These are phyloP conservation scores for Hippophae gyantsensis DNA, from an alignment of 306 rosid genomes.

Conservation along the genomic window DNA sequence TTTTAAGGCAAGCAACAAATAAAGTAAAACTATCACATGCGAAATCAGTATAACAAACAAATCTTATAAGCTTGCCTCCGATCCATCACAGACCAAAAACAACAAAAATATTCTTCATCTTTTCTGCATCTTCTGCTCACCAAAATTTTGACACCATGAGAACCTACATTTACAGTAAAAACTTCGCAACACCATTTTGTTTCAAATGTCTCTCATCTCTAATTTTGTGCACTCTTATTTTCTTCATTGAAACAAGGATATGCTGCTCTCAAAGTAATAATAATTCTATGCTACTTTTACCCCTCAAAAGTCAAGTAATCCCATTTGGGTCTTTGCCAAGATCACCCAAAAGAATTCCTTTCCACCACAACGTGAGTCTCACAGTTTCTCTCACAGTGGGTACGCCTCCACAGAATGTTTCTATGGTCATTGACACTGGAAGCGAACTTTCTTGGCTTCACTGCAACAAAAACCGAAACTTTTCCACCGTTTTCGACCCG, in stretches of 20 bases:
- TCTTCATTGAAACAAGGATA: not conserved
- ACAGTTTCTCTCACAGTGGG: slow-evolving; percentile 60
- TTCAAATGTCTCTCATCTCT: slow-evolving; percentile 18
- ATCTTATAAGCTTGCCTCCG: no score
- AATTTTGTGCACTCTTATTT: slow-evolving; percentile 13
- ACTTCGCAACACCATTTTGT: not conserved
- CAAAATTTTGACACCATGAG: no score
- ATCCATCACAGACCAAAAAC: no score
- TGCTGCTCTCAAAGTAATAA: slow-evolving; percentile 3
- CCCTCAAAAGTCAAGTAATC: slow-evolving; percentile 59
- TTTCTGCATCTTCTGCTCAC: no score
- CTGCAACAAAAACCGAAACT: slow-evolving; percentile 33
- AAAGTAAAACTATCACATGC: no score
- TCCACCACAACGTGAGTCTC: slow-evolving; percentile 66
- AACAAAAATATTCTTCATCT: no score
- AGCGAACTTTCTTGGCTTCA: slow-evolving; percentile 89
- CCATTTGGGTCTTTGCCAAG: slow-evolving; percentile 48
- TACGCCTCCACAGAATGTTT: slow-evolving; percentile 76
- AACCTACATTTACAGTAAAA: no score
- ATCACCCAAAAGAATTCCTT: slow-evolving; percentile 60
- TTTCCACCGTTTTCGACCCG: slow-evolving; percentile 30
- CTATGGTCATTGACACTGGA: slow-evolving; percentile 80
- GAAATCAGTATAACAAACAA: no score
- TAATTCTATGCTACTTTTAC: slow-evolving; percentile 30
- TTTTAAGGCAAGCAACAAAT: no score